Base-by-base conservation (phyloP, 2,329 filamentous ascomycete species). In the Pseudogymnoascus sp. region DNA sequence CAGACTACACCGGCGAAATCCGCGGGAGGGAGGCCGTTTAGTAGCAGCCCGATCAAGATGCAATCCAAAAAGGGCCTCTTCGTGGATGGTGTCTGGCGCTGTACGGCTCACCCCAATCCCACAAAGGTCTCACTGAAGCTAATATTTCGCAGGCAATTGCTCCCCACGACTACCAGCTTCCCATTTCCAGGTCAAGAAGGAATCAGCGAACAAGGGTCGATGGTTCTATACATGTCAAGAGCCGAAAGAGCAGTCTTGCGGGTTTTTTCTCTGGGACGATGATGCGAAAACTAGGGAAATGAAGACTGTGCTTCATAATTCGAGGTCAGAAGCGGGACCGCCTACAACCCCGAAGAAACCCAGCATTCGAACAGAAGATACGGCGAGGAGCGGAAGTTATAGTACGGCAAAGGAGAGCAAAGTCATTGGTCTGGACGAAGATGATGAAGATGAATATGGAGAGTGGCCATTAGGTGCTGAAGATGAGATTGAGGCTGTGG, bases 211-310 rank as follows among this genome's bases (percentile, higher is more conserved):
- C 66, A 74, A 80, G 59, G 81, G 81, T n/a, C 74, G 74, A 64
- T 76, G 76, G 72, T 82, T 85, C 72, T 83, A 82, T 64, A 79
- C 76, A 2, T 86, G 83, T 66, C 80, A 81, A 68, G 75, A 77
- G 62, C 68, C 74, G n/a, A 71, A 72, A 31, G 68, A 74, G n/a
- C 65, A 68, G 61, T 74, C 76, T 21, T 87, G 84, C 68, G 75
- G 75, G 0, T 84, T 86, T 72, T 86, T 85, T 66, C 71, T 86
- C 0, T 86, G 82, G 81, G 76, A 81, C 6, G 78, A 82, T 13
- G 79, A 84, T 47, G 83, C 83, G 0, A 72, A 75, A 44, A 64
- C 68, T 16, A 75, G 82, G 61, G 80, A 83, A 70, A 72, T 75
- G 60, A 70, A 70, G 11, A 77, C 78, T 8, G 72, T 82, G 19